These are phyloP conservation scores for Mycosphaerelloides madeirae DNA, from an alignment of 2,329 filamentous ascomycete genomes.

Conservation along the genomic window DNA sequence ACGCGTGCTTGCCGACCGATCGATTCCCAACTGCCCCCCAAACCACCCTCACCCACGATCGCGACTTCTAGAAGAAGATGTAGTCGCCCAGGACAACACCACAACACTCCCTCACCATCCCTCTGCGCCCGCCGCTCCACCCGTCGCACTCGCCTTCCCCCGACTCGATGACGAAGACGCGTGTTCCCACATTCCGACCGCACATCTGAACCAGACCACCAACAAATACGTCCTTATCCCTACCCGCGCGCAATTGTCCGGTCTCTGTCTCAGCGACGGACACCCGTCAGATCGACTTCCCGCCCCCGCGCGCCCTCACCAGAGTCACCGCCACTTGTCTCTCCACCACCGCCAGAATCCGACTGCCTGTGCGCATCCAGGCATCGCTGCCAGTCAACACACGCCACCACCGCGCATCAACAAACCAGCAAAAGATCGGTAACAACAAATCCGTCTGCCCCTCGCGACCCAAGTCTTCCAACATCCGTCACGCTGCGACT, in stretches of 20 bases:
- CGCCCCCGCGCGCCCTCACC: slow-evolving; percentile 3
- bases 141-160: slow-evolving; percentile 1
- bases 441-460: background rate
- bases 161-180: slow-evolving; percentile 4
- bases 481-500: background rate
- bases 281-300: slow-evolving; percentile 1
- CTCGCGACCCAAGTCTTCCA: background rate
- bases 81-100: background rate
- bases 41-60: no score
- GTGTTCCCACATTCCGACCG: slow-evolving; percentile 18
- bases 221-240: no score
- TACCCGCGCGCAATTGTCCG: slow-evolving; percentile 9
- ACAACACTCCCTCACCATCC: background rate
- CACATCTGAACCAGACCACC: slow-evolving; percentile 13
- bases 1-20: no score
- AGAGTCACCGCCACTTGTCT: slow-evolving; percentile 1
- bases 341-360: slow-evolving; percentile 4
- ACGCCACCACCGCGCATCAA: background rate
- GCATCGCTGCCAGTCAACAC: background rate
- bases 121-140: background rate
- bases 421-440: background rate
- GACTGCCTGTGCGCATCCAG: slow-evolving; percentile 5
- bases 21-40: no score
- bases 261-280: no score
- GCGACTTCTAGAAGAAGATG: no score